These are phyloP conservation scores for Penicillium hesseltinei DNA, from an alignment of 2,329 filamentous ascomycete species.

Conservation along the genomic window DNA sequence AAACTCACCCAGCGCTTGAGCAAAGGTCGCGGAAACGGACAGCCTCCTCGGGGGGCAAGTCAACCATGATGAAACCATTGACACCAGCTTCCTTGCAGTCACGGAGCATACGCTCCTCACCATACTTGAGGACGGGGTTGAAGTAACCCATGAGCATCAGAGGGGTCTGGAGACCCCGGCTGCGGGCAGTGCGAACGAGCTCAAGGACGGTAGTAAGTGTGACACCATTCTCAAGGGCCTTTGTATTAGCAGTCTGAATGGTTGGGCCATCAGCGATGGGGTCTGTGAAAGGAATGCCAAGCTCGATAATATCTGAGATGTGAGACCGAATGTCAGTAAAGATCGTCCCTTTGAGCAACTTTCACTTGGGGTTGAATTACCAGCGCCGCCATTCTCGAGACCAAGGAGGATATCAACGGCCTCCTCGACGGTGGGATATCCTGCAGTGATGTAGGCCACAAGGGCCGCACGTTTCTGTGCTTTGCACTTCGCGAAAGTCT, in stretches of 20 bases:
- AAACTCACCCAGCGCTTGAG: slow-evolving; percentile 32
- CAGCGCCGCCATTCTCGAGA: slow-evolving; percentile 89
- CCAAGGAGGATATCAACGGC: slow-evolving; percentile 81
- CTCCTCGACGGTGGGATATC: slow-evolving; percentile 78
- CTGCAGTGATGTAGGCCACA: slow-evolving; percentile 94
- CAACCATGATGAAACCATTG: slow-evolving; percentile 96
- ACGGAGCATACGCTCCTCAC: slow-evolving; percentile 81
- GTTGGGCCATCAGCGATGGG: slow-evolving; percentile 97
- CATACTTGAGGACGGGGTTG: slow-evolving; percentile 91
- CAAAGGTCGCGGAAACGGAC: slow-evolving; percentile 61
- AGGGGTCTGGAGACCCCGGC: slow-evolving; percentile 73
- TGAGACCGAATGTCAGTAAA: slow-evolving; percentile 10
- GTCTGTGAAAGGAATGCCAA: slow-evolving; percentile 95
- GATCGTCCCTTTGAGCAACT: not conserved
- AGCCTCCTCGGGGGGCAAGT: slow-evolving; percentile 93
- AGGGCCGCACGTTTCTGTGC: slow-evolving; percentile 69
- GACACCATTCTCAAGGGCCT: slow-evolving; percentile 84
- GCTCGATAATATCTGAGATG: slow-evolving; percentile 79
- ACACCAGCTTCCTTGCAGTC: slow-evolving; percentile 82
- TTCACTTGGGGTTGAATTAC: slow-evolving; percentile 48
- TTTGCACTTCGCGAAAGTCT: slow-evolving; percentile 58
- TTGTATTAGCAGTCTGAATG: slow-evolving; percentile 92
- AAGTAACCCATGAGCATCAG: slow-evolving; percentile 98
- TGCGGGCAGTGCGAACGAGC: slow-evolving; percentile 79
- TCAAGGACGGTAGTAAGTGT: slow-evolving; percentile 75